Conservation (phyloP, 176 grass and related monocot species). For the Aegilops bicornis region DNA sequence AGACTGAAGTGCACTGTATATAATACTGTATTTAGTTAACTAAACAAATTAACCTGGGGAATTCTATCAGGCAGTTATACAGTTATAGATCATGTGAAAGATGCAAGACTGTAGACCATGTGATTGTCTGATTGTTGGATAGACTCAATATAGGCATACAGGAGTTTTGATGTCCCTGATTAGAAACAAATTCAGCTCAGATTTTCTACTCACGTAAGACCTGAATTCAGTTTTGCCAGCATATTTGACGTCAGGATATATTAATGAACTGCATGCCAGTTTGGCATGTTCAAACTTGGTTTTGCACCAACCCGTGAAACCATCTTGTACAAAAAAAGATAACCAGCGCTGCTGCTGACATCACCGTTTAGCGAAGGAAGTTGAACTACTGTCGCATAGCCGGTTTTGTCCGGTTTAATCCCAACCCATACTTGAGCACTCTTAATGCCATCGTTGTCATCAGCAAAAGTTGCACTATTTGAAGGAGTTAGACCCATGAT, state of each 20-base stretch:
- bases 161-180: constrained; percentile 10
- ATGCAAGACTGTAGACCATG: background rate
- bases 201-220: background rate
- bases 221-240: background rate
- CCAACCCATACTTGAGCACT: background rate
- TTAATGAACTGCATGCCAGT: background rate
- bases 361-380: background rate
- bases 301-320: background rate
- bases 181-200: background rate
- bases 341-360: background rate
- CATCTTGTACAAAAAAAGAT: background rate
- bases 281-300: background rate
- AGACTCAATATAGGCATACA: background rate
- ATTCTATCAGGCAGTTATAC: constrained; percentile 24
- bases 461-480: background rate
- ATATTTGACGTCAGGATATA: background rate
- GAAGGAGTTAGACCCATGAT: constrained; percentile 6
- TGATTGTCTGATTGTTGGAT: constrained; percentile 7
- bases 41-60: background rate
- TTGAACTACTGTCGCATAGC: background rate
- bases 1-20: background rate
- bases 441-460: background rate
- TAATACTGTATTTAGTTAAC: background rate
- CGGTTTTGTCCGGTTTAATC: background rate
- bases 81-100: constrained; percentile 15